phyloP scores from a whole-genome alignment of 75 land plant species.

The Sequoiadendron giganteum region DNA sequence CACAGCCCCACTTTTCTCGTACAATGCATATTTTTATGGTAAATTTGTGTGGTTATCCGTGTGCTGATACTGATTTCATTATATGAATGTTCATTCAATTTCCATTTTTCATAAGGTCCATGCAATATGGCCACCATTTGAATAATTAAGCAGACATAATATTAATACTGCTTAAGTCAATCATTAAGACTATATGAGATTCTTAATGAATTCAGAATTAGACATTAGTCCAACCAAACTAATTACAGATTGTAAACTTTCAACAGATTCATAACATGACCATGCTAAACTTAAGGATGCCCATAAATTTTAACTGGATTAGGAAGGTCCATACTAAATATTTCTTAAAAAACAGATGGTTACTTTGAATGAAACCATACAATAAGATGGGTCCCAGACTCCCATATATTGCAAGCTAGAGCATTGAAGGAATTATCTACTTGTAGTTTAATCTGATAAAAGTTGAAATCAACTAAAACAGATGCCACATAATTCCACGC shows the following conservation, averaged over 20 bases:
- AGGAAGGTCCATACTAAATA: too few species aligned
- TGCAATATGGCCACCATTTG: neutral
- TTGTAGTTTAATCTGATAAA: neutral
- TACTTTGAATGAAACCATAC: neutral
- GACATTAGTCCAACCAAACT: neutral
- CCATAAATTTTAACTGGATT: neutral
- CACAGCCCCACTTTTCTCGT: neutral
- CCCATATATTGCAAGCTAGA: neutral
- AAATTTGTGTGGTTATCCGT: neutral
- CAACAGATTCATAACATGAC: neutral
- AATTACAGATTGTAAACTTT: neutral
- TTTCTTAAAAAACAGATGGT: neutral
- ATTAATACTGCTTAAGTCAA: neutral
- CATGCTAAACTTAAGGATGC: neutral
- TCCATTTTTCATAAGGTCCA: neutral
- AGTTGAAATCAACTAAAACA: neutral
- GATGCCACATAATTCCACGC: neutral
- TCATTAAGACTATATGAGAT: neutral
- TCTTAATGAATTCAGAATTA: neutral
- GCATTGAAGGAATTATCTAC: neutral
- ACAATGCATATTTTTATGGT: neutral
- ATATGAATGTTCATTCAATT: neutral
- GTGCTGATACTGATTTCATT: neutral
- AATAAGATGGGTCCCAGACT: neutral
- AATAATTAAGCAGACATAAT: neutral